Base-by-base conservation (phyloP, 139 green algal genomes). In the Trebouxia sp. region DNA sequence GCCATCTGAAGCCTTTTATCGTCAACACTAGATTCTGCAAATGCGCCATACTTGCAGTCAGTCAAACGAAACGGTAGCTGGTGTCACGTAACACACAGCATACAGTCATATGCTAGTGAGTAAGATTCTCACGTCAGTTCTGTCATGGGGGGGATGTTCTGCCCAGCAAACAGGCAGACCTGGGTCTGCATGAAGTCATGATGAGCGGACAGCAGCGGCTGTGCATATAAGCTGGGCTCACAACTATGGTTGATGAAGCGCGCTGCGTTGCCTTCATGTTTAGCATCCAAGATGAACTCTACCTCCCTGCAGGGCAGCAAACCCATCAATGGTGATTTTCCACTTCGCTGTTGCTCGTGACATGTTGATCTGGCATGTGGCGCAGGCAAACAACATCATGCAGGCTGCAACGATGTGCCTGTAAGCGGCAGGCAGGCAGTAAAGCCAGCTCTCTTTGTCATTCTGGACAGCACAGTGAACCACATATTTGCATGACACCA, bases 241-340 rank as follows among this genome's bases (percentile, higher is more conserved):
- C 90, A 92, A 82, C 77, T 87, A 84, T 96, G 91, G 85, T 95
- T 95, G 80, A 95, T 88, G 83, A 92, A 95, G 43, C 91, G 86
- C 0, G 75, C 79, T 24, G 95, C 78, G 80, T 93, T 93, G 77
- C 91, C 89, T 37, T 45, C 53, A 14, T 7, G 72, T 22, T 37
- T 58, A 14, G 47, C 55, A 51, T 81, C 76, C 53, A 75, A 17
- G 20, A 53, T 53, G 47, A 26, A 53, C 4, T 6, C 28, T 9
- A 43, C 35, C 66, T 76, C 30, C 32, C 32, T 30, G 42, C 22
- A 32, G 24, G 30, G 5, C 30, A n/a, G n/a, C n/a, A n/a, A n/a
- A n/a, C n/a, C n/a, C n/a, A n/a, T n/a, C n/a, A n/a, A n/a, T n/a
- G n/a, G n/a, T n/a, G n/a, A n/a, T n/a, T n/a, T n/a, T n/a, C n/a